Conservation (phyloP, 768 basidiomycete genomes). For the Amanita molliuscula region DNA sequence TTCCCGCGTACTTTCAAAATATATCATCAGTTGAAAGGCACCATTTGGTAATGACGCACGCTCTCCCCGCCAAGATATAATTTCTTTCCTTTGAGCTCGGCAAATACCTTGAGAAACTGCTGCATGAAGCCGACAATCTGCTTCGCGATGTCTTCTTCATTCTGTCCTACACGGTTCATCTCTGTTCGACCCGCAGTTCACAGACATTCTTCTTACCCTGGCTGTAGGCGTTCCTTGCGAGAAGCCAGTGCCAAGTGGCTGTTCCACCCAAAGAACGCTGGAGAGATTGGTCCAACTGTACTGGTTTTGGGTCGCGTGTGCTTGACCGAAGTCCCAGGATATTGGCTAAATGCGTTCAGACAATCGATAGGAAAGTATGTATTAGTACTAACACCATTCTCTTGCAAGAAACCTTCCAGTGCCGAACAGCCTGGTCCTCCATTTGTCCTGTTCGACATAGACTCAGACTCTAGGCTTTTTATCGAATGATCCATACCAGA, state of each 20-base stretch:
- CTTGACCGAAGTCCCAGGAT: conserved; percentile 54
- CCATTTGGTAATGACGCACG: conserved; percentile 30
- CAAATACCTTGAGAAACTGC: conserved; percentile 69
- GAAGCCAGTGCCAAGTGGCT: conserved; percentile 73
- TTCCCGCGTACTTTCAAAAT: conserved; percentile 52
- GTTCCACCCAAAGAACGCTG: conserved; percentile 68
- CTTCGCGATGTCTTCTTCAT: conserved; percentile 38
- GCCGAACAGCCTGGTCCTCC: conserved; percentile 78
- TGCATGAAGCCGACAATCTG: conserved; percentile 53
- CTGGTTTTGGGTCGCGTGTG: conserved; percentile 51
- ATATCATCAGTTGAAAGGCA: background rate
- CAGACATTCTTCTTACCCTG: conserved; percentile 30
- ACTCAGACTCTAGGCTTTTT: background rate
- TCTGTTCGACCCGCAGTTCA: background rate
- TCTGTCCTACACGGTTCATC: conserved; percentile 16
- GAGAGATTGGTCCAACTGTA: conserved; percentile 77
- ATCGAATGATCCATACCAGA: conserved; percentile 38
- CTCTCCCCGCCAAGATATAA: conserved; percentile 67
- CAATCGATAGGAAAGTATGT: background rate
- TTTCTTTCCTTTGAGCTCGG: conserved; percentile 63
- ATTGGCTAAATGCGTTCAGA: conserved; percentile 37
- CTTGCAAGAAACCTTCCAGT: conserved; percentile 62
- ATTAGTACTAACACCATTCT: conserved; percentile 50
- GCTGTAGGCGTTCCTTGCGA: conserved; percentile 61
- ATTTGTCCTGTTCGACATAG: conserved; percentile 43